Evolutionary conservation across 2,329 filamentous ascomycete species (phyloP), one percentile per base, ranked within the genome.

Genomic region (Bipolaris victoriae): DNA sequence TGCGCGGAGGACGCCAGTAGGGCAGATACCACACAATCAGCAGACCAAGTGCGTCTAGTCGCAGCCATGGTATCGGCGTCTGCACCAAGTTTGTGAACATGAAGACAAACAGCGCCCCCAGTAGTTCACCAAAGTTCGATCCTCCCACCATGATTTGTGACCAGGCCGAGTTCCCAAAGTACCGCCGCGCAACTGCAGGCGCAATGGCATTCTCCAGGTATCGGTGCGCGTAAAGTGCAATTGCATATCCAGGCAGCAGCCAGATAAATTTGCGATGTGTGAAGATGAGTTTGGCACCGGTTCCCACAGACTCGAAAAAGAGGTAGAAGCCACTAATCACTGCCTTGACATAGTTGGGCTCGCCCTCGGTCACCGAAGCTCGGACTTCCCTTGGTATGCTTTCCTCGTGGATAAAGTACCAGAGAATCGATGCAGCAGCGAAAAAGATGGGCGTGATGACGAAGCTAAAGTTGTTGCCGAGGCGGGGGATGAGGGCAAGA

Each of bases 391-490:
- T 49, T 24, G 61, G 59, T 57, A 77, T 75, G 45, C 73, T 71
- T 20, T 78, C 71, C 46, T 79, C 75, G n/a, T 71, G 71, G 55
- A 83, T 77, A 65, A 81, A 82, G 68, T 75, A 80, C 80, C 81
- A 83, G 5, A 75, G 59, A 20, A 74, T 60, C 6, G 78, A 75
- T n/a, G 78, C 76, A 31, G 73, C 52, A 6, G 72, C 60, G 64
- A 82, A 83, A 69, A 78, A 80, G 31, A 83, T 75, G 0, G 82
- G 81, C 0, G 81, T 81, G 61, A 83, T 77, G 58, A 83, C 76
- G 69, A 83, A 83, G 40, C 80, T 79, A 55, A 78, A 80, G 71
- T 83, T 84, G 71, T 82, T 82, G 36, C 81, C 82, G 11, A 83
- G 76, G 40, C 72, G 70, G 1, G 81, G 80, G 49, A 83, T 82